Percentiles rank a stretch among this genome's conserved stretches.
Conservation (phyloP, 768 basidiomycete species). For the Arthromyces matolae region DNA sequence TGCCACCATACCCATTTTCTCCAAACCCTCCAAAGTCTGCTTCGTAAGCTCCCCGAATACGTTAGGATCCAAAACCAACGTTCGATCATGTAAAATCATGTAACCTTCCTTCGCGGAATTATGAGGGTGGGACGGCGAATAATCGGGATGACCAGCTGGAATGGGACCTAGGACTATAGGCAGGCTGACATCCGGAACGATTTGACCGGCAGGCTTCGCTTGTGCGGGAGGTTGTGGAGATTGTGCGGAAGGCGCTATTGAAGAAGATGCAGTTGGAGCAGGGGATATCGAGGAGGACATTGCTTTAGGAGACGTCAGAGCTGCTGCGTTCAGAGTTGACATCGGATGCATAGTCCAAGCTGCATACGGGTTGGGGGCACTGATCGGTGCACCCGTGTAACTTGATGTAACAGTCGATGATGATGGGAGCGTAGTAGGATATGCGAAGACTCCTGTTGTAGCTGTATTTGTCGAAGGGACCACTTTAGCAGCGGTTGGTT, state of each 20-base stretch:
- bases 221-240: conserved; percentile 24
- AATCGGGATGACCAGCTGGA: conserved; percentile 58
- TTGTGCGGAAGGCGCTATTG: conserved; percentile 15
- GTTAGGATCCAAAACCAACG: conserved; percentile 77
- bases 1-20: conserved; percentile 77
- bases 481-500: conserved; percentile 19
- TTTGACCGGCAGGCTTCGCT: conserved; percentile 16
- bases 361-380: conserved; percentile 37
- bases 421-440: conserved; percentile 31
- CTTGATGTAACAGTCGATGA: conserved; percentile 23
- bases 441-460: conserved; percentile 41
- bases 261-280: conserved; percentile 19
- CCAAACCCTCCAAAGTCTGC: conserved; percentile 70
- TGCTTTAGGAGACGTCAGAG: conserved; percentile 22
- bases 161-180: conserved; percentile 77
- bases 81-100: conserved; percentile 83
- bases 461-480: conserved; percentile 23
- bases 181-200: conserved; percentile 57
- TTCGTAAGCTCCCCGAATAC: conserved; percentile 77
- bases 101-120: conserved; percentile 52
- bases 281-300: conserved; percentile 29
- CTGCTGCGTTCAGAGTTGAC: conserved; percentile 17
- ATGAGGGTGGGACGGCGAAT: conserved; percentile 42
- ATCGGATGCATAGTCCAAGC: conserved; percentile 32
- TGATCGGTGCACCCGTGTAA: conserved; percentile 24